Conservation (phyloP, 345 rosid genomes). For the Erucastrum elatum region DNA sequence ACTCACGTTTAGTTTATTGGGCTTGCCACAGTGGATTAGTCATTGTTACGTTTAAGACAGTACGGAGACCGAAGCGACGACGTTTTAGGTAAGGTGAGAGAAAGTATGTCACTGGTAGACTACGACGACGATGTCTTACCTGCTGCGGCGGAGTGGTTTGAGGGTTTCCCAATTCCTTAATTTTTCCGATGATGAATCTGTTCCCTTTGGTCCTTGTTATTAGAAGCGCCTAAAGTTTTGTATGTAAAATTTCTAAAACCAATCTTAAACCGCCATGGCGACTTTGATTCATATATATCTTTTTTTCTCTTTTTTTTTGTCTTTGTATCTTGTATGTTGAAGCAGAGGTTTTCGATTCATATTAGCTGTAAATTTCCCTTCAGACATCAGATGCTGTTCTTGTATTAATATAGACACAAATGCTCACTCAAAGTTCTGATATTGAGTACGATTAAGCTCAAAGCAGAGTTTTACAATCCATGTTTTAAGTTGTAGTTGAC, state of each 20-base stretch:
- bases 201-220: not conserved
- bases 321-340: conserved; percentile 2
- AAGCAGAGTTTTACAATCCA: not conserved
- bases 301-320: not conserved
- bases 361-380: not conserved
- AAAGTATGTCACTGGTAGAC: conserved; percentile 37
- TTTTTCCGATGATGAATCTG: not conserved
- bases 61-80: not conserved
- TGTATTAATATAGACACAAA: not conserved
- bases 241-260: conserved; percentile 3
- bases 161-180: conserved; percentile 12
- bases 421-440: not conserved
- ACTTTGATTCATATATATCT: conserved; percentile 8
- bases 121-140: conserved; percentile 31
- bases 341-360: not conserved
- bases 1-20: not conserved
- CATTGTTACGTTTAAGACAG: not conserved
- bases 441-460: not conserved
- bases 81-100: conserved; percentile 4
- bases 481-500: not conserved
- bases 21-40: conserved; percentile 3
- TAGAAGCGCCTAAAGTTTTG: not conserved
- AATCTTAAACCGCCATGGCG: not conserved
- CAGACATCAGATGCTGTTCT: not conserved
- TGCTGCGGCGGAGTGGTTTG: conserved; percentile 1